Percentiles rank a stretch among this genome's conserved stretches.
Evolutionary conservation across 176 grass and related monocot species (phyloP).

Genomic region (Cenchrus americanus): DNA sequence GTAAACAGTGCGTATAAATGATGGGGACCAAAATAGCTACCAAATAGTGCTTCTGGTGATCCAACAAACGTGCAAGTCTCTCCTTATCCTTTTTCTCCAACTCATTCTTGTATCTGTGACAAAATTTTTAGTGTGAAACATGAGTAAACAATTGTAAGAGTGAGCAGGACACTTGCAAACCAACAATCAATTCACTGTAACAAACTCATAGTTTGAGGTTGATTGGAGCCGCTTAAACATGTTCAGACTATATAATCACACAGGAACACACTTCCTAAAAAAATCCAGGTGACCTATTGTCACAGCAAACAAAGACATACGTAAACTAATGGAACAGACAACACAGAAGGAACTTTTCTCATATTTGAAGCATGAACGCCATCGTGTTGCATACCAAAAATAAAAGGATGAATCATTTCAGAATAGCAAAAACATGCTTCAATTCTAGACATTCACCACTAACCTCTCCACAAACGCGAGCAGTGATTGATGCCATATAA

Average conservation of each 20-base stretch:
- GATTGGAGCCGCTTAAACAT: not conserved
- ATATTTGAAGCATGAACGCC: too few relatives aligned
- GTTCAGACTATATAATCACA: not conserved
- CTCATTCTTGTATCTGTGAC: constrained; percentile 83
- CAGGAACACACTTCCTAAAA: not conserved
- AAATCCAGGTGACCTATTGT: not conserved
- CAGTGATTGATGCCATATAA: constrained; percentile 97
- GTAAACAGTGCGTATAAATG: not conserved
- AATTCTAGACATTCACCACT: constrained; percentile 24
- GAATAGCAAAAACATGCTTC: not conserved
- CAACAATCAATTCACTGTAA: not conserved
- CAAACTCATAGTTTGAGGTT: not conserved
- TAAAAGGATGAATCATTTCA: not conserved
- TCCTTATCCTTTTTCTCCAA: constrained; percentile 80
- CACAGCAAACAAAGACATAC: too few relatives aligned
- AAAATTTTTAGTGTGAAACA: not conserved
- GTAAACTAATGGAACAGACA: too few relatives aligned
- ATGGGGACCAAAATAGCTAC: constrained; percentile 36
- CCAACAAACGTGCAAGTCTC: constrained; percentile 60
- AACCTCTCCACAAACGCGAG: constrained; percentile 95
- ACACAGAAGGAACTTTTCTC: too few relatives aligned
- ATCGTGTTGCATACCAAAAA: too few relatives aligned
- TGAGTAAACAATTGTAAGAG: not conserved
- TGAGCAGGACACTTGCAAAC: constrained; percentile 11
- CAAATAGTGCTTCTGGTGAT: constrained; percentile 94